Base-by-base conservation (phyloP, 148 eudicot species). In the Diospyros kaki region DNA sequence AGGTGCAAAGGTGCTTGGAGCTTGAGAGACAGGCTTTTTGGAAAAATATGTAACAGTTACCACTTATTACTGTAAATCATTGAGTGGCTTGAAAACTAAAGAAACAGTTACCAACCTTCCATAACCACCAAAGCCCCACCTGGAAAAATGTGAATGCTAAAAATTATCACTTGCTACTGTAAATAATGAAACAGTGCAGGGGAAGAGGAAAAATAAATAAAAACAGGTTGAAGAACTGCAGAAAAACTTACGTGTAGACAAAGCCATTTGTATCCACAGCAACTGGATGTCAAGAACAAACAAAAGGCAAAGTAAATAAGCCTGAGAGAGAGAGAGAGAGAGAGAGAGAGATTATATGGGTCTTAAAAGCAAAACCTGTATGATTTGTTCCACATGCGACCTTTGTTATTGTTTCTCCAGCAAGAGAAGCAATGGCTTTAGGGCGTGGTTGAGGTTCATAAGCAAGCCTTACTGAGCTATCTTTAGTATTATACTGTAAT, bases 51-150 rank as follows among this genome's bases (percentile, higher is more conserved):
- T 0, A 28, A 28, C 28, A 28, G 28, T 28, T 28, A 28, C 28
- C 28, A 28, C 43, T 42, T 17, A 58, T 63, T 9, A 40, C 50
- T 65, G 64, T 42, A 42, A 41, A 43, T 28, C 5, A 43, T 13
- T 46, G 48, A 66, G 43, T 6, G 53, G 53, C 39, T 48, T 9
- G 52, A 56, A 69, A 8, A 62, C 52, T 14, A 50, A 59, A 69
- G 52, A 64, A 68, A 72, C 65, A 71, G 44, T 43, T 66, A 89
- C 86, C 63, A 66, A 96, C 99, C 99, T 93, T 84, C 99, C 99
- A 84, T 96, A 91, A 74, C 99, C 99, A 67, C 99, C 99, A 84
- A 48, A 91, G 67, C 99, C 99, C 99, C 99, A 96, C 84, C 99
- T 96, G 83, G 74, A 79, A 9, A 81, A 41, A 77, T 41, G 61